Evolutionary conservation across 768 basidiomycete species (phyloP), one percentile per base, ranked within the genome.

Genomic region (Basidioascus undulatus): DNA sequence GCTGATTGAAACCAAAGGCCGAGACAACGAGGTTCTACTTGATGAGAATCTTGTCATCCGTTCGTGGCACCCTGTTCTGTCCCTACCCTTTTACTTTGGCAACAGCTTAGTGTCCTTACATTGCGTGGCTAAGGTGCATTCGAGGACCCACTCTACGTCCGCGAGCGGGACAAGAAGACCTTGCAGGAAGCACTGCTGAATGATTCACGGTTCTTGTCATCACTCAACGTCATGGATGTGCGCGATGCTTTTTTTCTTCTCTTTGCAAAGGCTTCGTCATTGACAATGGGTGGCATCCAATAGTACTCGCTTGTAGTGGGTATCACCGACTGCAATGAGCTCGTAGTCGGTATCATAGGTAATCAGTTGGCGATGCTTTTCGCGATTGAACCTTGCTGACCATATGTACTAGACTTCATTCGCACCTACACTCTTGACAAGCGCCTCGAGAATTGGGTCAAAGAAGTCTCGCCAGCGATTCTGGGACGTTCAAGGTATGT

Each of bases 351-450:
- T 18, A 94, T 98, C 30, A 84, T 98, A 41, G 89, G 89, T 78
- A 59, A 53, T 11, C 35, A 12, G 32, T 43, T 3, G 43, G 26
- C 13, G 15, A 19, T 15, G 28, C 23, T 37, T 42, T n/a, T 37
- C 24, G n/a, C 7, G 31, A 24, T 4, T 27, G 26, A 20, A 15
- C 25, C 6, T 38, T 15, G 27, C 13, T 28, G 15, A 25, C 15
- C 10, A 16, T 16, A 16, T 18, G 13, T 25, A 5, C 41, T n/a
- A 87, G 84, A 92, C 56, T 92, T 84, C 53, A 81, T 89, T 47
- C 76, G 86, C 8, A 86, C 84, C 4, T 89, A 87, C 53, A 89
- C 83, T 0, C 92, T 84, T 84, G 92, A 98, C 62, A 98, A 98
- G 63, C 86, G 84, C 50, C 62, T 98, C 15, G 92, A 96, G 61